Evolutionary conservation across 1,139 yeast genomes (phyloP), one percentile per base, ranked within the genome.

Genomic region (Saccharomyces hybrid): DNA sequence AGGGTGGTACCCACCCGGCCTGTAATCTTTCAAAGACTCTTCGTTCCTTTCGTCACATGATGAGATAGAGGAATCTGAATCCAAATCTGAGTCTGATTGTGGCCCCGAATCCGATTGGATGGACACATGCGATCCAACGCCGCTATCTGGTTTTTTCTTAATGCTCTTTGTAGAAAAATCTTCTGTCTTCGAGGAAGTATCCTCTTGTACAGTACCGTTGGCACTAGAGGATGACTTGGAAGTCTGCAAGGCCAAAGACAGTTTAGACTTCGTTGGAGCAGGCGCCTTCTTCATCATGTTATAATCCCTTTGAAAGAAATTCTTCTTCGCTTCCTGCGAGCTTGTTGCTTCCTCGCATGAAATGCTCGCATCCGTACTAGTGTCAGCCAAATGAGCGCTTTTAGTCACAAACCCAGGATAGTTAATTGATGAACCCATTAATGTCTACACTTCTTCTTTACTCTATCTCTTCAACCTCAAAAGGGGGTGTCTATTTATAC

Each of bases 1-100:
- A 0, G 95, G 90, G 65, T 86, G 93, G 67, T 86, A 86, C 0
- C 95, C 95, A 20, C 93, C 93, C 13, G 79, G 80, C 55, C 78
- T 79, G 68, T 86, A 86, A 65, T 86, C 93, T 52, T 78, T 76
- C 28, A 77, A 75, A 57, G 81, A 82, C 67, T 86, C 95, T 67
- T 86, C 95, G 57, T 80, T 79, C 50, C 77, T 78, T 51, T 69
- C 71, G 50, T 72, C 76, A 44, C 71, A 71, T 2, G 71, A 70
- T 1, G 70, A 38, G 6, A 38, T 20, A 9, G 44, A 38, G 13
- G 44, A 38, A 20, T 38, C 44, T 11, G 44, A 16, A 9, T 38
- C 26, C 25, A n/a, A 20, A 11, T 38, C 25, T 11, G 25, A 9
- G 26, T 5, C 44, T 38, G 44, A 38, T 6, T 20, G 23, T 11